Percentiles rank a stretch among this genome's conserved stretches.
These are phyloP conservation scores for Dioscorea alata DNA, from an alignment of 106 monocot genomes.

Conservation along the genomic window DNA sequence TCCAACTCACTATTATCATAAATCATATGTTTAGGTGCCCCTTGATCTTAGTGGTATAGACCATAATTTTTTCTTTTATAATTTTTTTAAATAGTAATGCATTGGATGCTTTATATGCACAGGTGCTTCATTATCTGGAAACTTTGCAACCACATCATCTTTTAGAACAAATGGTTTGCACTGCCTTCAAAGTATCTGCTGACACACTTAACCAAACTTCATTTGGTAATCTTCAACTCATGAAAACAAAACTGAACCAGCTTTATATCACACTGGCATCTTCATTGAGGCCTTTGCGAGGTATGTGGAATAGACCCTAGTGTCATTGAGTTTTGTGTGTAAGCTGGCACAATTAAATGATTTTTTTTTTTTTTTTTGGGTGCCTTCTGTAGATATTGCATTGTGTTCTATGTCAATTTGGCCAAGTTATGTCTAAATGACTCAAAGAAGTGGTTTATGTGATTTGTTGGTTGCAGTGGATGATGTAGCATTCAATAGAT, in stretches of 20 bases:
- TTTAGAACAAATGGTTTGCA: slow-evolving; percentile 86
- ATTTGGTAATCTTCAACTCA: slow-evolving; percentile 58
- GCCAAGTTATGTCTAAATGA: too few relatives aligned
- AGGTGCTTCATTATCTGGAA: slow-evolving; percentile 92
- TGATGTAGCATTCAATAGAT: too few relatives aligned
- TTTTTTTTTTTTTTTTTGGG: too few relatives aligned
- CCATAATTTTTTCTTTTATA: too few relatives aligned
- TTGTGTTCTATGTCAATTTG: too few relatives aligned
- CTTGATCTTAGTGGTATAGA: too few relatives aligned
- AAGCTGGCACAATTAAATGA: background rate
- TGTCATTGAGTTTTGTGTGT: background rate
- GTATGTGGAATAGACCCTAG: slow-evolving; percentile 19
- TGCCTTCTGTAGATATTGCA: too few relatives aligned
- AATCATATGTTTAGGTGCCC: too few relatives aligned
- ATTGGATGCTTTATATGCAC: slow-evolving; percentile 22
- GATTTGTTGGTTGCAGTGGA: too few relatives aligned
- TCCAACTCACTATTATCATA: too few relatives aligned
- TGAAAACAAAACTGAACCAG: slow-evolving; percentile 71
- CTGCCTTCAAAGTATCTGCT: slow-evolving; percentile 77
- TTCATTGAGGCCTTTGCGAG: slow-evolving; percentile 59
- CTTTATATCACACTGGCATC: slow-evolving; percentile 73
- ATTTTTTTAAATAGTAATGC: too few relatives aligned
- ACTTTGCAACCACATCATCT: slow-evolving; percentile 81
- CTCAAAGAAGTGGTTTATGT: too few relatives aligned
- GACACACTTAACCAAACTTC: slow-evolving; percentile 60